Conservation (phyloP, 2,329 filamentous ascomycete species). For the Spiromastix sp. region DNA sequence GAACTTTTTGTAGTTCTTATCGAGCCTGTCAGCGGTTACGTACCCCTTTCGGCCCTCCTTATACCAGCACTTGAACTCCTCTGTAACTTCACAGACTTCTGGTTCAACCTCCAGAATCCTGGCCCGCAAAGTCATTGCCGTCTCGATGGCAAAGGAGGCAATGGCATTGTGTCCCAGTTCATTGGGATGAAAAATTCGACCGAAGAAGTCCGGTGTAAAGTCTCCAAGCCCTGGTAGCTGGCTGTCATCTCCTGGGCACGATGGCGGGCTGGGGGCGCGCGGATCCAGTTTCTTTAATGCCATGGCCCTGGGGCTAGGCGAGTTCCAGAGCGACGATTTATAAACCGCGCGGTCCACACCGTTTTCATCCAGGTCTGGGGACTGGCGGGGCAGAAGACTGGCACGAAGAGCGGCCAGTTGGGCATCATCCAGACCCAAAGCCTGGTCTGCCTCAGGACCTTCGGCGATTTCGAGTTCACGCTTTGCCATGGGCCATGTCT, state of each 20-base stretch:
- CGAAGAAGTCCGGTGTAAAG: conserved; percentile 21
- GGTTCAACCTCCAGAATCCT: conserved; percentile 11
- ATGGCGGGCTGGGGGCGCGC: conserved; percentile 16
- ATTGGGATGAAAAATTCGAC: conserved; percentile 26
- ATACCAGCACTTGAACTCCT: conserved; percentile 20
- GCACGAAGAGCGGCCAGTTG: conserved; percentile 1
- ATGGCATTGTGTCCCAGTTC: conserved; percentile 12
- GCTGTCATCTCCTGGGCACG: conserved; percentile 18
- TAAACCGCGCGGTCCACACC: conserved; percentile 12
- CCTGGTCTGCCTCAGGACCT: not conserved
- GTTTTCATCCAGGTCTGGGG: conserved; percentile 4
- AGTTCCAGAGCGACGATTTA: conserved; percentile 16
- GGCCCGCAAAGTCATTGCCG: conserved; percentile 14
- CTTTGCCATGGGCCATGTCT: conserved; percentile 6
- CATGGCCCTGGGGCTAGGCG: conserved; percentile 14
- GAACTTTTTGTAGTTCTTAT: conserved; percentile 20
- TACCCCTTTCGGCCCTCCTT: conserved; percentile 15
- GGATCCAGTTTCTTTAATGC: conserved; percentile 13
- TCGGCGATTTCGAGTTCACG: not conserved
- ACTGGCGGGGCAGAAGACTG: not conserved
- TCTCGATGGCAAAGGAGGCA: conserved; percentile 17
- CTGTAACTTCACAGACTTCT: conserved; percentile 7
- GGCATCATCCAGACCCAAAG: conserved; percentile 3
- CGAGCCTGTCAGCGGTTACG: conserved; percentile 13
- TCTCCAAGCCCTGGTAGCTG: conserved; percentile 12